Conservation (phyloP, 352 stramenopile genomes). For the Globisporangium heterothallicum region DNA sequence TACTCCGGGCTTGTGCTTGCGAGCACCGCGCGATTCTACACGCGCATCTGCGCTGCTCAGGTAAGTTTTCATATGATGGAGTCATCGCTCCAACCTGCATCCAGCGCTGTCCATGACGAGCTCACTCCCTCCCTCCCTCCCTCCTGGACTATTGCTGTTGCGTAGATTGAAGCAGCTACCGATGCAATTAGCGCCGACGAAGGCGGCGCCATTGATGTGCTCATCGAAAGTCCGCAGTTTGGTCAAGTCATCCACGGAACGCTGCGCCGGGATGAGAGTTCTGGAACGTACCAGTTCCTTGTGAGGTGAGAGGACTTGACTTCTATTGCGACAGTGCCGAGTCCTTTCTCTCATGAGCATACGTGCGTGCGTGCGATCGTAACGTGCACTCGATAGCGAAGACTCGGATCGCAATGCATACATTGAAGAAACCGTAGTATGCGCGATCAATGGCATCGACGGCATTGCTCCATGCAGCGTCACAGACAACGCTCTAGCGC, state of each 20-base stretch:
- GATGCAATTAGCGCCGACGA: no score
- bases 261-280: constrained; percentile 17
- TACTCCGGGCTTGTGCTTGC: constrained; percentile 90
- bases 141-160: no score
- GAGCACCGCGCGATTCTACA: constrained; percentile 91
- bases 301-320: constrained; percentile 19
- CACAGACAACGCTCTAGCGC: constrained; percentile 16
- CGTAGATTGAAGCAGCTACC: background rate
- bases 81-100: no score
- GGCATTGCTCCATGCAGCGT: constrained; percentile 27
- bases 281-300: constrained; percentile 21
- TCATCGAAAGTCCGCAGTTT: constrained; percentile 91
- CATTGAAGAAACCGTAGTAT: constrained; percentile 88
- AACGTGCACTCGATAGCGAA: constrained; percentile 17
- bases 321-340: background rate
- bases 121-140: no score
- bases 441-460: constrained; percentile 49
- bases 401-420: constrained; percentile 76
- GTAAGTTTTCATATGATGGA: no score
- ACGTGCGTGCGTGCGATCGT: background rate
- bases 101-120: no score
- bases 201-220: constrained; percentile 16
- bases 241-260: constrained; percentile 40
- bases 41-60: constrained; percentile 37
- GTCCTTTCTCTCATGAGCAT: background rate